Evolutionary conservation across 2,329 filamentous ascomycete species (phyloP).

Genomic region (Thielaviopsis ethacetica): DNA sequence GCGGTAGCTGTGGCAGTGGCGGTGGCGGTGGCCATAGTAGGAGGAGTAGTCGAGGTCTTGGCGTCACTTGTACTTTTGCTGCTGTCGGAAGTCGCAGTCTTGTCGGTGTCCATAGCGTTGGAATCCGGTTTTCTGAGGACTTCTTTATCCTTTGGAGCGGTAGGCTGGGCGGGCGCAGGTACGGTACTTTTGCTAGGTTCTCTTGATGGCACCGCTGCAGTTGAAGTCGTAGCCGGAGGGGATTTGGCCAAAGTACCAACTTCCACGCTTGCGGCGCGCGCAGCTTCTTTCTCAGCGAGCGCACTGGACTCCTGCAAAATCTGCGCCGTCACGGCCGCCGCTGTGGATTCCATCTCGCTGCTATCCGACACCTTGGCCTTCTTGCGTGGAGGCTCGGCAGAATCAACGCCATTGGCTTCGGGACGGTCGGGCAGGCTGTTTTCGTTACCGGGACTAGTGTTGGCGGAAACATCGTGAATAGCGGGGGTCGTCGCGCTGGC

Average conservation of each 20-base stretch:
- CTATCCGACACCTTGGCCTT: background rate
- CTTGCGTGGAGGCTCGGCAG: slow-evolving; percentile 14
- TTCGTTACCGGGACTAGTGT: slow-evolving; percentile 60
- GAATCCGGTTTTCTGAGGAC: no score
- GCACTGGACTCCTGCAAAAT: background rate
- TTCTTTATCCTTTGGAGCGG: no score
- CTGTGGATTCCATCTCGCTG: slow-evolving; percentile 1
- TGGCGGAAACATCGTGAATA: slow-evolving; percentile 50
- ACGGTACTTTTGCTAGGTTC: no score
- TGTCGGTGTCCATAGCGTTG: no score
- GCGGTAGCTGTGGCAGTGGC: no score
- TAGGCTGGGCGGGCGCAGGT: no score
- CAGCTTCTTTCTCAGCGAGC: no score
- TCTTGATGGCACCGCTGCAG: no score
- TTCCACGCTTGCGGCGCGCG: no score
- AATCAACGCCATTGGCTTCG: background rate
- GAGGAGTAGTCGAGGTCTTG: background rate
- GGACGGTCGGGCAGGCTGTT: background rate
- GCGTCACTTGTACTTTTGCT: background rate
- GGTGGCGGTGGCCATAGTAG: no score
- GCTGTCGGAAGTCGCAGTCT: background rate
- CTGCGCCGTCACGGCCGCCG: background rate
- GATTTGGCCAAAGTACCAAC: no score
- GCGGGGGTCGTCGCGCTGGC: slow-evolving; percentile 59
- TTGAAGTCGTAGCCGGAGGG: no score